Percentiles rank a stretch among this genome's conserved stretches.
Evolutionary conservation across 805 yeast genomes (phyloP).

Genomic region (Lachancea quebecensis): DNA sequence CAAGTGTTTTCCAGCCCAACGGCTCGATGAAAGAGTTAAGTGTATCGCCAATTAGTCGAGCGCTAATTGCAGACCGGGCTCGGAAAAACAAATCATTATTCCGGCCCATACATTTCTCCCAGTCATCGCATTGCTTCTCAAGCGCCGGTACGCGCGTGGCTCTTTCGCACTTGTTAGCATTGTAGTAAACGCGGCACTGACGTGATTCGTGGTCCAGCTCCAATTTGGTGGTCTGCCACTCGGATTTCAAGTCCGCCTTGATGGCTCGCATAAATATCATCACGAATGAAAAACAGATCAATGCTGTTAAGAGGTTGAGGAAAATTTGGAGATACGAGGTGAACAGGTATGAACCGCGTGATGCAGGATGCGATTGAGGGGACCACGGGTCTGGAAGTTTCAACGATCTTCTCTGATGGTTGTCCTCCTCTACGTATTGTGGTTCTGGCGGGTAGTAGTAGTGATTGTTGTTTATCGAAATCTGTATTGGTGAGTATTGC

Average conservation of each 20-base stretch:
- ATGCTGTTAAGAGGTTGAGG: constrained; percentile 42
- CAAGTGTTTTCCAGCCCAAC: constrained; percentile 51
- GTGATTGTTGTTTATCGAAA: constrained; percentile 26
- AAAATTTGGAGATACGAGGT: constrained; percentile 56
- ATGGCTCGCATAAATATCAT: constrained; percentile 42
- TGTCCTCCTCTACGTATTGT: constrained; percentile 11
- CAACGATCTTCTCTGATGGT: constrained; percentile 7
- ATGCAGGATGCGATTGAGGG: constrained; percentile 41
- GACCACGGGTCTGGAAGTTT: constrained; percentile 58
- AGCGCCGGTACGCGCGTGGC: constrained; percentile 52
- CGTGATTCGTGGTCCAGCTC: constrained; percentile 46
- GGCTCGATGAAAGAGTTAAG: constrained; percentile 63
- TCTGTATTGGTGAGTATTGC: constrained; percentile 17
- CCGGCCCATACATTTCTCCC: constrained; percentile 63
- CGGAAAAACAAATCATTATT: constrained; percentile 36
- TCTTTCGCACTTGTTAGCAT: constrained; percentile 51
- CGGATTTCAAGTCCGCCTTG: constrained; percentile 45
- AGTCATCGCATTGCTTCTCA: constrained; percentile 47
- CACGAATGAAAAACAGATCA: constrained; percentile 39
- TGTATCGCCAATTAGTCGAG: constrained; percentile 55
- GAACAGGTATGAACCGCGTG: constrained; percentile 47
- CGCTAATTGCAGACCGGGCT: constrained; percentile 52
- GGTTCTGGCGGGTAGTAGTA: constrained; percentile 19
- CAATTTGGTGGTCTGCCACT: constrained; percentile 42
- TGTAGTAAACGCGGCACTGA: constrained; percentile 45